These are phyloP conservation scores for Macadamia integrifolia DNA, from an alignment of 164 flowering plant species.

Conservation along the genomic window DNA sequence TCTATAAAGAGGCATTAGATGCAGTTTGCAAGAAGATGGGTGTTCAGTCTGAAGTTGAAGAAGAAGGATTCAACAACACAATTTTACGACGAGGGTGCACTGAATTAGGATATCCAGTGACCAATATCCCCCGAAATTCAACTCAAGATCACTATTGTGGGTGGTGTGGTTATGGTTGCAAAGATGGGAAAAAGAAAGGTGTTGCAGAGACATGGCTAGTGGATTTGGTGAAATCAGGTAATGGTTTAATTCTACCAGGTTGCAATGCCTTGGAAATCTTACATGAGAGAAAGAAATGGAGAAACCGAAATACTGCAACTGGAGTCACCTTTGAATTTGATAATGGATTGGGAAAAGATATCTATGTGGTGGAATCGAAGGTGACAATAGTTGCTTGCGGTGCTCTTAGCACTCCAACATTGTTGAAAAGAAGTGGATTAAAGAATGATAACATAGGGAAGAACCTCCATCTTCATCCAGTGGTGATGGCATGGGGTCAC, in stretches of 20 bases:
- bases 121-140: slow-evolving; percentile 52
- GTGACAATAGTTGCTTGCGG: slow-evolving; percentile 68
- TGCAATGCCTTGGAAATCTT: slow-evolving; percentile 48
- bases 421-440: slow-evolving; percentile 57
- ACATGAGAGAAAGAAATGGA: slow-evolving; percentile 19
- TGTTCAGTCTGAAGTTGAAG: slow-evolving; percentile 41
- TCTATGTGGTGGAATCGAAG: slow-evolving; percentile 42
- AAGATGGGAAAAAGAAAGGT: too few relatives aligned
- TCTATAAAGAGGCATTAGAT: slow-evolving; percentile 57
- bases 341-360: slow-evolving; percentile 19
- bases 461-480: slow-evolving; percentile 73
- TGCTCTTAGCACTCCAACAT: slow-evolving; percentile 52
- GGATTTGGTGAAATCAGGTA: slow-evolving; percentile 63
- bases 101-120: slow-evolving; percentile 58
- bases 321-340: slow-evolving; percentile 48
- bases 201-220: slow-evolving; percentile 41
- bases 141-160: slow-evolving; percentile 17
- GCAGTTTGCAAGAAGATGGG: slow-evolving; percentile 66
- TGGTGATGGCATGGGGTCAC: slow-evolving; percentile 77
- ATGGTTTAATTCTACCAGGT: slow-evolving; percentile 54
- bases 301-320: slow-evolving; percentile 24
- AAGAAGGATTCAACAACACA: slow-evolving; percentile 60
- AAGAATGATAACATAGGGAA: slow-evolving; percentile 61
- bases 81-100: slow-evolving; percentile 61
- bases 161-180: too few relatives aligned